Percentiles rank a stretch among this genome's conserved stretches.
Conservation (phyloP, 257 asterid species). For the Solanum corneliomulleri region DNA sequence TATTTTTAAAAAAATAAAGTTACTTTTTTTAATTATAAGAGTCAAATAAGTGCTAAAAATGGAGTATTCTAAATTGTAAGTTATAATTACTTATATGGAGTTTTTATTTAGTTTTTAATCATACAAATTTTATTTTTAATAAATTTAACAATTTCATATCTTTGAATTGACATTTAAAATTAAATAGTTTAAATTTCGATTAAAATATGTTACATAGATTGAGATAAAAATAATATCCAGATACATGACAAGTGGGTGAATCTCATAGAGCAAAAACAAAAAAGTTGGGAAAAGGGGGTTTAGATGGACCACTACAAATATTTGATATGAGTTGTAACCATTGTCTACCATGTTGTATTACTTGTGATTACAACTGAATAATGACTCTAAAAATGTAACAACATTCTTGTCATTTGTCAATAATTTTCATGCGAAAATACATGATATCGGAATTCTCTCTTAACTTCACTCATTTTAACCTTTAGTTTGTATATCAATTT, state of each 20-base stretch:
- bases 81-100: neutral
- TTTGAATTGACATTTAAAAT: neutral
- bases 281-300: neutral
- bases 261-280: neutral
- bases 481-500: neutral
- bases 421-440: neutral
- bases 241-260: neutral
- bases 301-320: neutral
- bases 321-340: neutral
- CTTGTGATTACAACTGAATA: neutral
- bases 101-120: neutral
- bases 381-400: neutral
- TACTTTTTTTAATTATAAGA: neutral
- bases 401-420: neutral
- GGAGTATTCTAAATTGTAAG: neutral
- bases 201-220: neutral
- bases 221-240: neutral
- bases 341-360: neutral
- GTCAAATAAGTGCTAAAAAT: neutral
- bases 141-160: neutral
- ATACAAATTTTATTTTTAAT: neutral
- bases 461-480: neutral
- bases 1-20: neutral
- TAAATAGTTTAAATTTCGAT: neutral
- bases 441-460: neutral